Evolutionary conservation across 768 basidiomycete genomes (phyloP).

Genomic region (Pulveroboletus sp.): DNA sequence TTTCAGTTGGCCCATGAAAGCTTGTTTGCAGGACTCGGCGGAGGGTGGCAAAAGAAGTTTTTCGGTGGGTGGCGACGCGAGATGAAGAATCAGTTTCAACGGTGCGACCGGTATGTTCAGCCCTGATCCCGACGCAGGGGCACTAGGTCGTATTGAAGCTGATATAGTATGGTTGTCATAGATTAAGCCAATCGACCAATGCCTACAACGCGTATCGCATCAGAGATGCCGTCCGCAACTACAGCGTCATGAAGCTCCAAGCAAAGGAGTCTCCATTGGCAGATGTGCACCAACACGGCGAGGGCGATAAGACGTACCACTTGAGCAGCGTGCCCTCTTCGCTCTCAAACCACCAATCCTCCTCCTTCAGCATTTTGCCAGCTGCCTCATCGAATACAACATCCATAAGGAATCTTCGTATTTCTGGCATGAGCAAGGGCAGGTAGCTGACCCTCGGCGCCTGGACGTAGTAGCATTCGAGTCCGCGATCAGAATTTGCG

Average conservation of each 20-base stretch:
- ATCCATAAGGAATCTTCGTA: slow-evolving; percentile 84
- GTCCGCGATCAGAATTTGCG: slow-evolving; percentile 81
- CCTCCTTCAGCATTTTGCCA: slow-evolving; percentile 70
- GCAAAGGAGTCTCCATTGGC: background rate
- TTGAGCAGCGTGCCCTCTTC: slow-evolving; percentile 77
- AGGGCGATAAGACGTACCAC: slow-evolving; percentile 54
- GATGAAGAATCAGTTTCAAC: slow-evolving; percentile 78
- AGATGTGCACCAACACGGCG: background rate
- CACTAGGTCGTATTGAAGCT: slow-evolving; percentile 43
- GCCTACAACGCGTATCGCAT: slow-evolving; percentile 51
- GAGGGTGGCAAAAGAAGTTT: slow-evolving; percentile 78
- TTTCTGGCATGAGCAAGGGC: slow-evolving; percentile 83
- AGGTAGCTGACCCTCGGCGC: slow-evolving; percentile 92
- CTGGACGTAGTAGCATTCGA: slow-evolving; percentile 87
- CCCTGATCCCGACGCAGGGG: slow-evolving; percentile 38
- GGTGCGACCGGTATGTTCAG: slow-evolving; percentile 43
- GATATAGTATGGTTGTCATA: slow-evolving; percentile 81
- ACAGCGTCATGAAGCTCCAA: no score
- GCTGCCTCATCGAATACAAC: slow-evolving; percentile 88
- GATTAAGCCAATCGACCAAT: slow-evolving; percentile 95
- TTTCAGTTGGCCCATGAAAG: slow-evolving; percentile 93
- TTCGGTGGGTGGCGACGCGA: slow-evolving; percentile 82
- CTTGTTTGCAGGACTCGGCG: slow-evolving; percentile 84
- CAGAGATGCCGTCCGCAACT: slow-evolving; percentile 3
- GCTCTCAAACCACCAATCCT: slow-evolving; percentile 98